phyloP scores from a whole-genome alignment of 352 stramenopile genomes.

The Globisporangium parvum region DNA sequence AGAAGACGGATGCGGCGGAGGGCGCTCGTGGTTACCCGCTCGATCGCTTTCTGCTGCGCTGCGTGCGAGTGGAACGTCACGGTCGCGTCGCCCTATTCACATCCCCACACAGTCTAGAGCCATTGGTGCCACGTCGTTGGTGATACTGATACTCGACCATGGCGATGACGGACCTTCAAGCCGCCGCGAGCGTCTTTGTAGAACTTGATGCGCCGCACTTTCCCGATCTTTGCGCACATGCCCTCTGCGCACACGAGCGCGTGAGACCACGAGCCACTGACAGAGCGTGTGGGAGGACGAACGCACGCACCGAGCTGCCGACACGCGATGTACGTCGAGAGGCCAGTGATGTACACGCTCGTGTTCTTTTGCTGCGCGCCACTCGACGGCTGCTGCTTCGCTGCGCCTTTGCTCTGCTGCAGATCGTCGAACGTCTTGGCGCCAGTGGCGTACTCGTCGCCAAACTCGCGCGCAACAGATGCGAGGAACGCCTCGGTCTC shows the following conservation, averaged over 20 bases:
- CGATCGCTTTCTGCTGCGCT: slow-evolving; percentile 62
- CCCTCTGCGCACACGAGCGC: slow-evolving; percentile 31
- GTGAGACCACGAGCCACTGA: background rate
- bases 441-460: slow-evolving; percentile 13
- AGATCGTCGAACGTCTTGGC: slow-evolving; percentile 9
- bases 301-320: slow-evolving; percentile 70
- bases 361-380: slow-evolving; percentile 34
- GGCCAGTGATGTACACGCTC: slow-evolving; percentile 75
- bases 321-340: slow-evolving; percentile 79
- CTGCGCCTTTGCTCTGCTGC: background rate
- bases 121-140: background rate
- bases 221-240: slow-evolving; percentile 63
- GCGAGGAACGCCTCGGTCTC: slow-evolving; percentile 39
- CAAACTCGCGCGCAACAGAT: slow-evolving; percentile 16
- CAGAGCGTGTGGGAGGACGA: too few species aligned
- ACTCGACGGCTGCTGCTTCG: slow-evolving; percentile 1
- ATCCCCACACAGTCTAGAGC: background rate
- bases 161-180: slow-evolving; percentile 52
- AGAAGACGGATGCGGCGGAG: background rate
- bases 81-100: slow-evolving; percentile 62
- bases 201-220: slow-evolving; percentile 83
- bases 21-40: slow-evolving; percentile 32
- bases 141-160: background rate
- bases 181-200: slow-evolving; percentile 76
- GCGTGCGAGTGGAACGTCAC: slow-evolving; percentile 74